A percentile compares a stretch with the other conserved stretches of the same genome.
phyloP scores from a whole-genome alignment of 192 early-diverging fungal genomes.

The Borealophlyctis nickersoniae region DNA sequence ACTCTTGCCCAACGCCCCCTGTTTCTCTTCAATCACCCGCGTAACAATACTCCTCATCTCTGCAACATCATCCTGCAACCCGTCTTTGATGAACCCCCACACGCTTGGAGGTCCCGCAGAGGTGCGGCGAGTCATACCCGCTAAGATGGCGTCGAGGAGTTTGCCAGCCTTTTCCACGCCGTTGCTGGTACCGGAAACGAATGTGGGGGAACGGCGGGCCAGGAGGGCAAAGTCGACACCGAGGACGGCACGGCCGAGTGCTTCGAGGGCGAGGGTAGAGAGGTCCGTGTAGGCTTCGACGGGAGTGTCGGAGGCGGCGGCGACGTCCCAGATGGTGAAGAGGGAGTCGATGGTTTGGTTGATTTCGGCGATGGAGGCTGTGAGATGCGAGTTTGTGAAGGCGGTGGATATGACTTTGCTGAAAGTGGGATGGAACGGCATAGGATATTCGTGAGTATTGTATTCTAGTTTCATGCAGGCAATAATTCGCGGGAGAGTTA shows the following conservation, averaged over 20 bases:
- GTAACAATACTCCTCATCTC: background rate
- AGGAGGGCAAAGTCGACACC: background rate
- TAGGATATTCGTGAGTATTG: too few relatives aligned
- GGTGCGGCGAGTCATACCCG: background rate
- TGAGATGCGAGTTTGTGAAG: background rate
- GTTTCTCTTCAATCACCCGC: background rate
- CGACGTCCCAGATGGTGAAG: background rate
- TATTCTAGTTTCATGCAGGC: too few relatives aligned
- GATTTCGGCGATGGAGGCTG: background rate
- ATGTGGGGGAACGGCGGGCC: too few relatives aligned
- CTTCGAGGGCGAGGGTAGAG: background rate
- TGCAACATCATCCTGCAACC: background rate
- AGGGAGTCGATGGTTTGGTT: background rate
- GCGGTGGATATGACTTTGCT: background rate
- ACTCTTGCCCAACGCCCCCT: background rate
- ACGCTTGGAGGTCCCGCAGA: background rate
- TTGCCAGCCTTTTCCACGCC: background rate
- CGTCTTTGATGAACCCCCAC: background rate
- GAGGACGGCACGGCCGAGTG: background rate
- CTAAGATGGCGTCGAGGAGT: background rate
- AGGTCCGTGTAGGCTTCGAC: background rate
- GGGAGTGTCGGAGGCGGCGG: background rate
- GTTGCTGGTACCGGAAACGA: too few relatives aligned
- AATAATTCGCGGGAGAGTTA: too few relatives aligned
- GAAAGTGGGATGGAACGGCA: too few relatives aligned